Evolutionary conservation across 345 rosid genomes (phyloP), one percentile per base, ranked within the genome.

Genomic region (Populus euphratica): DNA sequence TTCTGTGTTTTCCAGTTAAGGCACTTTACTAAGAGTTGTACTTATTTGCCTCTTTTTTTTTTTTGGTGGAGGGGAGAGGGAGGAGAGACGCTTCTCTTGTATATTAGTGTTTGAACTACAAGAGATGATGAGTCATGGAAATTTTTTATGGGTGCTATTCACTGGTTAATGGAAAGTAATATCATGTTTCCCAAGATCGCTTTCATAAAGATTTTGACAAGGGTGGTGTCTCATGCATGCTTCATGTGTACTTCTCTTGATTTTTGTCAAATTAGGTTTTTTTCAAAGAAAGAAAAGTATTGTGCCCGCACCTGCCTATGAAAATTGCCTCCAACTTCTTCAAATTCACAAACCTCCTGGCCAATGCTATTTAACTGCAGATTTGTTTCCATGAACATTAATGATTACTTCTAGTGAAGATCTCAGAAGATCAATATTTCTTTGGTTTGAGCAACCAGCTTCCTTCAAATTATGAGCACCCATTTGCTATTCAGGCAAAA

Each of bases 1-100:
- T 33, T 72, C 64, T 72, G n/a, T 52, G 73, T 13, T 70, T 49
- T 31, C 62, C 35, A 72, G 33, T 71, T 29, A 71, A 47, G 61
- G 29, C 8, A 0, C 31, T 38, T 21, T 18, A 29, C 29, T 35
- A 29, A 29, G 49, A 72, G 49, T 72, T 54, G 56, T 50, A 5
- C 5, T 17, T 50, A 17, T 18, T 18, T 54, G 44, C n/a, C 23
- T 56, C 29, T 27, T 27, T 27, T 8, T 59, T 36, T 49, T 47
- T 7, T 47, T 27, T 25, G 13, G 23, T 20, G 4, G 8, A 1
- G 10, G 44, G 7, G 44, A 41, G 44, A 41, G 44, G 44, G 44
- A 10, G 44, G 13, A 41, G 23, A 13, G 50, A 14, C 5, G 5
- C 50, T 12, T 47, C 10, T 73, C n/a, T 73, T n/a, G 38, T n/a